Percentiles rank a stretch among this genome's conserved stretches.
These are phyloP conservation scores for Darksidea phi DNA, from an alignment of 495 filamentous ascomycete species.

Conservation along the genomic window DNA sequence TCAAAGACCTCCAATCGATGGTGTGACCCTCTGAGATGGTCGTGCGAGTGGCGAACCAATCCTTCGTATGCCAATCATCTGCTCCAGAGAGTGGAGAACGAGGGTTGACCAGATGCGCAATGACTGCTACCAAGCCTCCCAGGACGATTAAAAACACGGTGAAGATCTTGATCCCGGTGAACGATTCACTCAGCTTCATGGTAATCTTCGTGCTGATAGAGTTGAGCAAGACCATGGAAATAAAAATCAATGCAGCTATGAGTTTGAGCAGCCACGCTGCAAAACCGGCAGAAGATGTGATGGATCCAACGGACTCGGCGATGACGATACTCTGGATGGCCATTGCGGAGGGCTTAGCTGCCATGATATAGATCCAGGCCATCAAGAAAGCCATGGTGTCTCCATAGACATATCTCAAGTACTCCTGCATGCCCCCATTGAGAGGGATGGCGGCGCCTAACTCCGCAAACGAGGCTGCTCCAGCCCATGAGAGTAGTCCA, in stretches of 20 bases:
- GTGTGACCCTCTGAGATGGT: constrained; percentile 11
- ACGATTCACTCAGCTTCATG: constrained; percentile 27
- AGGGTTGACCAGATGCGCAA: constrained; percentile 18
- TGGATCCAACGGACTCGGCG: constrained; percentile 38
- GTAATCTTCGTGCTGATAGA: constrained; percentile 27
- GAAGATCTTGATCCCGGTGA: constrained; percentile 27
- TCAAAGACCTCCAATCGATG: constrained; percentile 15
- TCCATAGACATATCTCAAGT: constrained; percentile 43
- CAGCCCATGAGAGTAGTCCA: constrained; percentile 49
- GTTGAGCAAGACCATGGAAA: constrained; percentile 32
- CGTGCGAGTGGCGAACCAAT: constrained; percentile 21
- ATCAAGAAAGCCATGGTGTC: constrained; percentile 44
- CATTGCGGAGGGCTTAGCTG: constrained; percentile 34
- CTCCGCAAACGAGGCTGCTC: constrained; percentile 49
- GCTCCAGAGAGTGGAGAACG: constrained; percentile 15
- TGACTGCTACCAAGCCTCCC: constrained; percentile 16
- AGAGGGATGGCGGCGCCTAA: constrained; percentile 45
- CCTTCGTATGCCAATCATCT: constrained; percentile 28
- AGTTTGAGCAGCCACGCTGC: constrained; percentile 36
- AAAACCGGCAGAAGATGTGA: background rate
- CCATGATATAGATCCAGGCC: constrained; percentile 44
- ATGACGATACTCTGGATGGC: constrained; percentile 43
- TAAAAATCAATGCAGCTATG: constrained; percentile 38
- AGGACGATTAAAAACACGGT: constrained; percentile 19
- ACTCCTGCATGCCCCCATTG: constrained; percentile 51